Evolutionary conservation across 768 basidiomycete species (phyloP), one percentile per base, ranked within the genome.

Genomic region (Phaeotremella fagi): DNA sequence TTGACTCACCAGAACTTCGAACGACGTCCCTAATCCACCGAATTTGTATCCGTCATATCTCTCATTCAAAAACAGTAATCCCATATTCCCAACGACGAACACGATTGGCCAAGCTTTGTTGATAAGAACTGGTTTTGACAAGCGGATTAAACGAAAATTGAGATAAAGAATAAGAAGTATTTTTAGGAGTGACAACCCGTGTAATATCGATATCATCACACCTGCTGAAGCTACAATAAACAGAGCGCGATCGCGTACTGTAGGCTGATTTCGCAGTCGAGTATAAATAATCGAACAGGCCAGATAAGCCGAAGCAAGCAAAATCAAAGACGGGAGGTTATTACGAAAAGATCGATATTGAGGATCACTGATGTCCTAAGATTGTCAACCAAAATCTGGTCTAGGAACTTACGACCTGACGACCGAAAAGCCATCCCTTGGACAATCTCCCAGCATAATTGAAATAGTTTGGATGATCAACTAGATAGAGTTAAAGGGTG

Each of bases 331-430:
- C 4, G 85, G 82, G 42, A 97, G 69, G 69, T 90, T 88, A 62
- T 80, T 79, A 33, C 95, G 82, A 74, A 99, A 95, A 2, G 83
- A 81, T 23, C 86, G 85, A 70, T 91, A 97, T 77, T 98, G 95
- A 0, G 80, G 77, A 66, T 98, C 95, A 58, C 88, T 90, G 67
- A 86, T 88, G 74, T 99, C 95, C 94, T 97, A 60, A 20, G 15
- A 18, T 14, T 36, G 9, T 31, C 22, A 3, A 16, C 43, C 41
- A 55, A 4, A 26, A 25, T 22, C 24, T 24, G n/a, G 9, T 33
- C 22, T 18, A 23, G 25, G 22, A 4, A 79, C 87, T 76, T 66
- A 94, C 92, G 12, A 92, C 80, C 70, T 78, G 72, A 26, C 88
- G 83, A 33, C 84, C 86, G 59, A 84, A 82, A 18, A 98, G 72